These are phyloP conservation scores for Globisporangium barbulae DNA, from an alignment of 352 stramenopile genomes.

Conservation along the genomic window DNA sequence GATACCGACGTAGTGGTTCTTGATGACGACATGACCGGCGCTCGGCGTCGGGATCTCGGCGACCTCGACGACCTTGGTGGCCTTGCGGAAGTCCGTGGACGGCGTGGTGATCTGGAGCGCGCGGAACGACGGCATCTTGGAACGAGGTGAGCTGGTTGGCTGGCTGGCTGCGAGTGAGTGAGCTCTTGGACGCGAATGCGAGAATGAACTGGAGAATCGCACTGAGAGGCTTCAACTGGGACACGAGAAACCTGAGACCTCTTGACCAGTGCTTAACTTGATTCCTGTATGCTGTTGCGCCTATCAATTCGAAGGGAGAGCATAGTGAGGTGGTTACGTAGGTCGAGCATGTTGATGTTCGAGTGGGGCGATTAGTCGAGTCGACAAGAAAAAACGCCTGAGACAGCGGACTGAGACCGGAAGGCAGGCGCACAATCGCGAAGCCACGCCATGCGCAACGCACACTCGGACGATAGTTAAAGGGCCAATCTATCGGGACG, in stretches of 20 bases:
- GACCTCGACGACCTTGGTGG: slow-evolving; percentile 29
- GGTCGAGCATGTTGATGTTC: background rate
- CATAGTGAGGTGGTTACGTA: too few species aligned
- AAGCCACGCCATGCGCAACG: too few species aligned
- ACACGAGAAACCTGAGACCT: too few species aligned
- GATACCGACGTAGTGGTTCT: slow-evolving; percentile 57
- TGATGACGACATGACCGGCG: slow-evolving; percentile 30
- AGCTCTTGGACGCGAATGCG: background rate
- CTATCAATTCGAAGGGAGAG: too few species aligned
- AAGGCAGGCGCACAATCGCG: too few species aligned
- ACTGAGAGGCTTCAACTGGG: too few species aligned
- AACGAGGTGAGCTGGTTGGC: background rate
- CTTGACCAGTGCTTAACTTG: too few species aligned
- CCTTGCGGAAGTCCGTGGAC: slow-evolving; percentile 35
- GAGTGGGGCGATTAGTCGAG: background rate
- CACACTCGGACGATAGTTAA: too few species aligned
- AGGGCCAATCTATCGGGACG: too few species aligned
- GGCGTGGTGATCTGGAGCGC: slow-evolving; percentile 32
- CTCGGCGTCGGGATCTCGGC: slow-evolving; percentile 22
- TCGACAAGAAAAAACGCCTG: background rate
- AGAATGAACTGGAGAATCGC: background rate
- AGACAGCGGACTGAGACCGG: background rate
- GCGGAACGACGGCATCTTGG: slow-evolving; percentile 30
- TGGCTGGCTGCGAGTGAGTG: background rate
- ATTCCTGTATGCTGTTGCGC: too few species aligned